These are phyloP conservation scores for Claviceps sp. DNA, from an alignment of 2,329 filamentous ascomycete genomes.

Conservation along the genomic window DNA sequence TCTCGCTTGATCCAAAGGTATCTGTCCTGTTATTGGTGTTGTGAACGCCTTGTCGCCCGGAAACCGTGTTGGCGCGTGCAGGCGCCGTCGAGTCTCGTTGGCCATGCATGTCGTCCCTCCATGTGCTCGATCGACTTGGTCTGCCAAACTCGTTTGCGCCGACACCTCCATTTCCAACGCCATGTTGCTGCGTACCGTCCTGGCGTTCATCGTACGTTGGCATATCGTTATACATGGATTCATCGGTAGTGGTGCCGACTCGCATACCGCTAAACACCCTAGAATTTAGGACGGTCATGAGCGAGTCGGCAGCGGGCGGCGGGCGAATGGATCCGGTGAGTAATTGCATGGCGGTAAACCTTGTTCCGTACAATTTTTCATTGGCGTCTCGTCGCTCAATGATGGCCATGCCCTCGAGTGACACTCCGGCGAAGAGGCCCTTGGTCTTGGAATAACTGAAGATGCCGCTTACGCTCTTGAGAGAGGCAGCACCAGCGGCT, in stretches of 20 bases:
- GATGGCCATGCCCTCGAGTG: slow-evolving; percentile 81
- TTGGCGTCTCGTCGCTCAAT: slow-evolving; percentile 95
- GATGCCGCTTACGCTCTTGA: slow-evolving; percentile 78
- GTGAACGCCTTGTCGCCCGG: slow-evolving; percentile 29
- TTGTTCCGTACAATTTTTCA: slow-evolving; percentile 82
- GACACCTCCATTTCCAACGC: slow-evolving; percentile 25
- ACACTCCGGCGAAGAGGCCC: slow-evolving; percentile 90
- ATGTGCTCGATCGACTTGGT: slow-evolving; percentile 53
- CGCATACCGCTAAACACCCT: slow-evolving; percentile 64
- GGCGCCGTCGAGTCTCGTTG: slow-evolving; percentile 30
- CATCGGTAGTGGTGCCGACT: slow-evolving; percentile 28
- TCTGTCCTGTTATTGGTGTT: slow-evolving; percentile 24
- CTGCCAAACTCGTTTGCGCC: slow-evolving; percentile 34
- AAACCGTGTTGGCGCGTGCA: slow-evolving; percentile 38
- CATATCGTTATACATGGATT: slow-evolving; percentile 82
- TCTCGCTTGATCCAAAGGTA: slow-evolving; percentile 18
- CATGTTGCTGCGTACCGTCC: slow-evolving; percentile 40
- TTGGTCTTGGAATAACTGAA: slow-evolving; percentile 99
- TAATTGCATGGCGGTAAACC: slow-evolving; percentile 69
- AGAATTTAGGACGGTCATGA: slow-evolving; percentile 76
- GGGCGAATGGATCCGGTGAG: slow-evolving; percentile 65
- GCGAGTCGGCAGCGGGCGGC: slow-evolving; percentile 68
- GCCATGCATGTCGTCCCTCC: slow-evolving; percentile 67
- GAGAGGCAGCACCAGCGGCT: slow-evolving; percentile 82
- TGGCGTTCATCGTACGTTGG: slow-evolving; percentile 77